A percentile compares a stretch with the other conserved stretches of the same genome.
These are phyloP conservation scores for Metschnikowia similis DNA, from an alignment of 805 yeast species.

Conservation along the genomic window DNA sequence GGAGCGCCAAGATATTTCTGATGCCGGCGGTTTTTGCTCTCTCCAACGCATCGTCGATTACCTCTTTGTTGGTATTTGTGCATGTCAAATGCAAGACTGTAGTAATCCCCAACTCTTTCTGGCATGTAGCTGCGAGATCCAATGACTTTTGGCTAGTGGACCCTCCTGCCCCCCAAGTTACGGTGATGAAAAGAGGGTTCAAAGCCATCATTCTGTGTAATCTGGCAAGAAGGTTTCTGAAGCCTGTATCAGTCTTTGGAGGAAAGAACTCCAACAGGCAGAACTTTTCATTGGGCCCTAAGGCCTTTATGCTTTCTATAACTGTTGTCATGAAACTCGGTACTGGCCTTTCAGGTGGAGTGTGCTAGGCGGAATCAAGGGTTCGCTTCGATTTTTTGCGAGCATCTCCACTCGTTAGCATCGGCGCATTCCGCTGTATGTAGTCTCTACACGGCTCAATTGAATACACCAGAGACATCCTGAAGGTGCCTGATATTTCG, in stretches of 20 bases:
- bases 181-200: constrained; percentile 85
- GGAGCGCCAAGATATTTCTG: constrained; percentile 80
- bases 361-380: not conserved
- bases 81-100: constrained; percentile 95
- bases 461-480: not conserved
- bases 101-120: constrained; percentile 71
- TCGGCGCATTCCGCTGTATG: not conserved
- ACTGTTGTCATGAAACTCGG: constrained; percentile 15
- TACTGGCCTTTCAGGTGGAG: not conserved
- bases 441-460: not conserved
- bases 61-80: constrained; percentile 76
- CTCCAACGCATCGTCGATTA: constrained; percentile 75
- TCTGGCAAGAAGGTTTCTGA: constrained; percentile 78
- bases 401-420: constrained; percentile 8
- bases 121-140: constrained; percentile 75
- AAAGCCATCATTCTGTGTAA: constrained; percentile 82
- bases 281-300: constrained; percentile 53
- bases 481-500: not conserved
- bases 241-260: constrained; percentile 90
- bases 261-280: constrained; percentile 95
- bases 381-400: not conserved
- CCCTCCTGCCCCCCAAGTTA: constrained; percentile 99
- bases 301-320: constrained; percentile 32
- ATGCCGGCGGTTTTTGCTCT: constrained; percentile 76
- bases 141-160: constrained; percentile 83